Base-by-base conservation (phyloP, 2,329 filamentous ascomycete species). In the Penicillium sp. region DNA sequence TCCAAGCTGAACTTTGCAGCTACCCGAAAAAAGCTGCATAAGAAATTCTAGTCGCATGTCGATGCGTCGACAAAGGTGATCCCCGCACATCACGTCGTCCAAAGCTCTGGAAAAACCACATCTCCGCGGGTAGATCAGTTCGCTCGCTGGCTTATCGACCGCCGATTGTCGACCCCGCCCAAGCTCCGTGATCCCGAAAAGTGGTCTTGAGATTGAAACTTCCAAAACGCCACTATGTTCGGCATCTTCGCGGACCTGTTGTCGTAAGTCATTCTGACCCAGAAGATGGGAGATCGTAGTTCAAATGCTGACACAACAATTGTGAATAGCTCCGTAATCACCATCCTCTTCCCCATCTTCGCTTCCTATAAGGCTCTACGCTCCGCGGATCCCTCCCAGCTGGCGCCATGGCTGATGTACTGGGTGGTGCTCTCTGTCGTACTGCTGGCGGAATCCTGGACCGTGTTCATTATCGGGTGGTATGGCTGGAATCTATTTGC, bases 341-440 rank as follows among this genome's bases (percentile, higher is more conserved):
- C 90, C 48, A 90, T 95, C 66, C 83, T 96, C 66, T 94, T 97
- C 67, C 93, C 93, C 44, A 83, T 96, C 55, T 97, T 95, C 73
- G 90, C 91, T 58, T 95, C 91, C 55, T 97, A 96, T 80, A 97
- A 97, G 77, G 91, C 93, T 42, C 85, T 98, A 65, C 91, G 93
- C 73, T 90, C 89, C 12, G 86, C 86, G 45, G 88, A 96, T 69
- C 90, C 90, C 2, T 85, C 88, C 34, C 84, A 94, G 66, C 79
- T 96, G 51, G 88, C 88, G 55, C 91, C 91, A 84, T 98, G 93
- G 93, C 81, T 97, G 57, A 97, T 97, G 86, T 98, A 97, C 79
- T 98, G 91, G 86, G 89, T 95, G 51, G 89, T 95, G 25, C 81
- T 96, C 56, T 87, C 88, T 52, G 85, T 88, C 67, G 82, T 84